Base-by-base conservation (phyloP, 192 early-diverging fungal species). In the Gigaspora rosea region DNA sequence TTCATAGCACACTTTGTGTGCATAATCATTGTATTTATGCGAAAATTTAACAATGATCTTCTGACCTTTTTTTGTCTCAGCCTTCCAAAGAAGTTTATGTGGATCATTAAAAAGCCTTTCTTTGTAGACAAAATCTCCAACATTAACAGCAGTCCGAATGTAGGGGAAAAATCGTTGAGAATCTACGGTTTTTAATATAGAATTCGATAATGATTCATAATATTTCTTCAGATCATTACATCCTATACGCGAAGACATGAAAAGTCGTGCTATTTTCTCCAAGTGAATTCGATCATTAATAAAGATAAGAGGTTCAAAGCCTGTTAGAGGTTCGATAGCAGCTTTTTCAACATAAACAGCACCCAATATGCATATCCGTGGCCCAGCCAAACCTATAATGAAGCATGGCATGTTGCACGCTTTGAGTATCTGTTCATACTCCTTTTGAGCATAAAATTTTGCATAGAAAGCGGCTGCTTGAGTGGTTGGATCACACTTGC, bases 301-400 rank as follows among this genome's bases (percentile, higher is more conserved):
- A 27, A 27, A 27, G 27, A 27, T 0, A 27, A 27, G 27, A 27
- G 27, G 27, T 27, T 27, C 27, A 27, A 51, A 70, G 8, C 27
- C 16, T 48, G 68, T 70, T 52, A 70, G 32, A 33, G n/a, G n/a
- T 32, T 70, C 68, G 22, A 70, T 20, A 70, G 50, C 8, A 20
- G 49, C 46, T 27, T 27, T 70, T 70, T 70, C 48, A 70, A 51
- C 32, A 52, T 70, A 70, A 33, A 70, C 2, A 27, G 68, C 47
- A 27, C 9, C 68, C 48, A 69, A 51, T 50, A 69, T 49, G 5
- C 67, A 69, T 13, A 69, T 51, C 48, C 67, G 49, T 11, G 48
- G 48, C 32, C 69, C 69, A 71, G 51, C 69, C 7, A 71, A 71
- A 22, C 50, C 49, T 71, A 71, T 56, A 15, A 71, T 54, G 16